Percentiles rank a stretch among this genome's conserved stretches.
phyloP scores from a whole-genome alignment of 768 basidiomycete species.

The Epithele typhae region DNA sequence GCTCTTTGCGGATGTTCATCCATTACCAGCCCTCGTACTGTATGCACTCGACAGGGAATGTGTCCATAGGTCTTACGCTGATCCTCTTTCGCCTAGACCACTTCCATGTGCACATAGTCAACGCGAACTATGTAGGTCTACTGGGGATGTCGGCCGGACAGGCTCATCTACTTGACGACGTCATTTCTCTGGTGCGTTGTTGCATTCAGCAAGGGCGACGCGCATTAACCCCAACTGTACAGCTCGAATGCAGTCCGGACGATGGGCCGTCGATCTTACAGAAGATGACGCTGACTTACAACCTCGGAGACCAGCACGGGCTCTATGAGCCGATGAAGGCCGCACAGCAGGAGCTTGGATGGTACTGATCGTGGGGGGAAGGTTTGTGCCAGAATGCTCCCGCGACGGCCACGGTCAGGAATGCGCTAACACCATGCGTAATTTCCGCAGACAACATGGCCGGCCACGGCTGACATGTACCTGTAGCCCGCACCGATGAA shows the following conservation, averaged over 20 bases:
- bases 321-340: constrained; percentile 34
- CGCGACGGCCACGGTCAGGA: too few species aligned
- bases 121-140: constrained; percentile 56
- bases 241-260: constrained; percentile 59
- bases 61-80: too few species aligned
- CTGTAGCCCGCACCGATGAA: too few species aligned
- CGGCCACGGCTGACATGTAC: too few species aligned
- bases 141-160: constrained; percentile 83
- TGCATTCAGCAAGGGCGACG: neutral
- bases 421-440: too few species aligned
- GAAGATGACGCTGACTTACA: constrained; percentile 75
- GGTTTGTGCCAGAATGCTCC: too few species aligned
- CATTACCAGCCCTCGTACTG: constrained; percentile 98
- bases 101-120: constrained; percentile 91
- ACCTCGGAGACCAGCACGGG: constrained; percentile 77
- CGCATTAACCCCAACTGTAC: constrained; percentile 20
- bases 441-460: too few species aligned
- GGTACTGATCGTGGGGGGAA: constrained; percentile 3
- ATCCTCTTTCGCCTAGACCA: constrained; percentile 53
- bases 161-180: constrained; percentile 88
- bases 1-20: constrained; percentile 72
- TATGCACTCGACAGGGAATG: too few species aligned
- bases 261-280: constrained; percentile 55
- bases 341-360: constrained; percentile 10
- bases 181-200: constrained; percentile 72